Evolutionary conservation across 2,329 filamentous ascomycete genomes (phyloP).

Genomic region (Torrubiella hemipterigena): DNA sequence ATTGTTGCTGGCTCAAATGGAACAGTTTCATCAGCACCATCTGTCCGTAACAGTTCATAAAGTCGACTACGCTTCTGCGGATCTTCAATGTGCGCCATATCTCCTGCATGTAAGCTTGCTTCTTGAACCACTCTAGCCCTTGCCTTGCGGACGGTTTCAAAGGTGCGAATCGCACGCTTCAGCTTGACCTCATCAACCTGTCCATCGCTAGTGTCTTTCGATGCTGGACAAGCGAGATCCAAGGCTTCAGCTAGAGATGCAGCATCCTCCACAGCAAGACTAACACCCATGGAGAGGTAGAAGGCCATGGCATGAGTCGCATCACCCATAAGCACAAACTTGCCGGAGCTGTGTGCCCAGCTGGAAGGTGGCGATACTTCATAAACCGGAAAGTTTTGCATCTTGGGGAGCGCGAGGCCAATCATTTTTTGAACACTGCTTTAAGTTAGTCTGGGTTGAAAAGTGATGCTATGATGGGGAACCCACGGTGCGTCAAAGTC

Average conservation of each 20-base stretch:
- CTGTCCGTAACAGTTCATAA: conserved; percentile 6
- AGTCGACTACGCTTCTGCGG: conserved; percentile 2
- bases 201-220: background rate
- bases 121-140: conserved; percentile 7
- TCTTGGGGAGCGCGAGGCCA: conserved; percentile 5
- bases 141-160: conserved; percentile 6
- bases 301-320: conserved; percentile 11
- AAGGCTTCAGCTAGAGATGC: conserved; percentile 7
- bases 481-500: conserved; percentile 3
- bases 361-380: conserved; percentile 7
- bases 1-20: background rate
- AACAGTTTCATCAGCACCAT: background rate
- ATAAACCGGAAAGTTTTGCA: conserved; percentile 9
- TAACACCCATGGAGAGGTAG: conserved; percentile 11
- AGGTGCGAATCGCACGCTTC: conserved; percentile 4
- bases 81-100: conserved; percentile 6
- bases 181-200: background rate
- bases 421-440: conserved; percentile 7
- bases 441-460: background rate
- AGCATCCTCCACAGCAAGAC: conserved; percentile 10
- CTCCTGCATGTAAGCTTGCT: conserved; percentile 8
- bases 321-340: conserved; percentile 9
- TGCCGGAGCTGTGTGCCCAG: conserved; percentile 7
- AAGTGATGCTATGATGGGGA: background rate
- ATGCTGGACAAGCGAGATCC: conserved; percentile 5